Base-by-base conservation (phyloP, 352 stramenopile genomes). In the Pythium dissimile region DNA sequence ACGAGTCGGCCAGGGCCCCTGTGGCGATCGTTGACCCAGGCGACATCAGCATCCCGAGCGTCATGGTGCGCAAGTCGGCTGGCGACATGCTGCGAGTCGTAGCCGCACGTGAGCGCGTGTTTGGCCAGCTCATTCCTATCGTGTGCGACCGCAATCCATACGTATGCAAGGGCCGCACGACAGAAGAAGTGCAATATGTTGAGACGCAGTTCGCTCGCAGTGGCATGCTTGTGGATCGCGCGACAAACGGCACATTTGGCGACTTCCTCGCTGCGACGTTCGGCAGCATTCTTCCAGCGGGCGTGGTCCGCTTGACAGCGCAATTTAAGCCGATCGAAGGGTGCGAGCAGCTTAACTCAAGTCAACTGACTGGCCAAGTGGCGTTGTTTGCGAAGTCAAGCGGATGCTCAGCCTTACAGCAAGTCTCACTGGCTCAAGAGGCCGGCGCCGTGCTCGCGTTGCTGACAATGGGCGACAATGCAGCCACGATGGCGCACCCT, bases 51-150 rank as follows among this genome's bases (percentile, higher is more conserved):
- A 88, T 88, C 26, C 64, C 76, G 8, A 75, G 73, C 3, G 67
- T 86, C 50, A 88, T 88, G 77, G 73, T 88, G 31, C 77, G 80
- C 23, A 66, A 71, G 20, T 78, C 64, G 26, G 80, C 54, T 1
- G 77, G 80, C 0, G 65, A 78, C 3, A 64, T 85, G 60, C 50
- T 90, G 48, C 77, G 73, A 7, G n/a, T 43, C 5, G 45, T 71
- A 2, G 62, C 62, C 11, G 30, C 45, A 10, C 44, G 64, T 9
- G 64, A 72, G 52, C 58, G 37, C 4, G 44, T 85, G 8, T 72
- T 71, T n/a, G 80, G 75, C 2, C 64, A 67, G 2, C 59, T 90
- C 13, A 62, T 87, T 16, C 73, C 80, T 5, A 84, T 90, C 59
- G 62, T 67, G 13, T 90, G 80, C 48, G 51, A 80, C 52, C 67